Percentiles rank a stretch among this genome's conserved stretches.
Evolutionary conservation across 2,329 filamentous ascomycete genomes (phyloP).

Genomic region (Colletotrichum sojae): DNA sequence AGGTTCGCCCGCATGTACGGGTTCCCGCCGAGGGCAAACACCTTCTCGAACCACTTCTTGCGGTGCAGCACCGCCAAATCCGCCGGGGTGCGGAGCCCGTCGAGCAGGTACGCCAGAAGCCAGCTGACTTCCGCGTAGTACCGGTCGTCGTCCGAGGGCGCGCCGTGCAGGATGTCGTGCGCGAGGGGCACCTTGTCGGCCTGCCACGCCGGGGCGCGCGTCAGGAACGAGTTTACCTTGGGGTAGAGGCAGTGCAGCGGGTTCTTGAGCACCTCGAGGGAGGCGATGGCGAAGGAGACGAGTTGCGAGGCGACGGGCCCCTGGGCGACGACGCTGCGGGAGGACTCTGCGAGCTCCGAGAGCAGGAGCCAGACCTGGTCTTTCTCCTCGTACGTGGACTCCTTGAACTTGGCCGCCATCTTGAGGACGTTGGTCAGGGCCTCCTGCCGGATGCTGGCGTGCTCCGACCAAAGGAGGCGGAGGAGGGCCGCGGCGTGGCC

Average conservation of each 20-base stretch:
- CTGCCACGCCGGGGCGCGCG: conserved; percentile 82
- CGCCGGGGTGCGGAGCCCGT: conserved; percentile 70
- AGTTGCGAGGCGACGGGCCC: conserved; percentile 79
- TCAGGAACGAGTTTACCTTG: conserved; percentile 89
- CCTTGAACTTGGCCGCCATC: conserved; percentile 73
- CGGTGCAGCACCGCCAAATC: conserved; percentile 75
- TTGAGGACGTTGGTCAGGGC: conserved; percentile 79
- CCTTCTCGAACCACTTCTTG: conserved; percentile 79
- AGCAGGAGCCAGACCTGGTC: conserved; percentile 85
- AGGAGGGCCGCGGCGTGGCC: conserved; percentile 79
- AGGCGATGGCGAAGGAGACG: conserved; percentile 80
- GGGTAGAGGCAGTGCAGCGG: conserved; percentile 87
- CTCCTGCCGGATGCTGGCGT: conserved; percentile 84
- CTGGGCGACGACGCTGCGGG: conserved; percentile 66
- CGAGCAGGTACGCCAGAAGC: conserved; percentile 80
- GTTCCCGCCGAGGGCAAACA: conserved; percentile 78
- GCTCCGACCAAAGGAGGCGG: conserved; percentile 80
- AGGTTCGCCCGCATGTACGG: conserved; percentile 73
- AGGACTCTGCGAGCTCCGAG: conserved; percentile 85
- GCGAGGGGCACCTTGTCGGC: conserved; percentile 81
- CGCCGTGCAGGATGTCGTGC: conserved; percentile 72
- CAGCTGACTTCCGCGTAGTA: conserved; percentile 82
- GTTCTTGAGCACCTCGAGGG: conserved; percentile 78
- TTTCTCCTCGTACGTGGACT: conserved; percentile 81
- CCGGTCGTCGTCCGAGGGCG: conserved; percentile 79